Evolutionary conservation across 768 basidiomycete species (phyloP).

Genomic region (Udeniomyces megalosporus): DNA sequence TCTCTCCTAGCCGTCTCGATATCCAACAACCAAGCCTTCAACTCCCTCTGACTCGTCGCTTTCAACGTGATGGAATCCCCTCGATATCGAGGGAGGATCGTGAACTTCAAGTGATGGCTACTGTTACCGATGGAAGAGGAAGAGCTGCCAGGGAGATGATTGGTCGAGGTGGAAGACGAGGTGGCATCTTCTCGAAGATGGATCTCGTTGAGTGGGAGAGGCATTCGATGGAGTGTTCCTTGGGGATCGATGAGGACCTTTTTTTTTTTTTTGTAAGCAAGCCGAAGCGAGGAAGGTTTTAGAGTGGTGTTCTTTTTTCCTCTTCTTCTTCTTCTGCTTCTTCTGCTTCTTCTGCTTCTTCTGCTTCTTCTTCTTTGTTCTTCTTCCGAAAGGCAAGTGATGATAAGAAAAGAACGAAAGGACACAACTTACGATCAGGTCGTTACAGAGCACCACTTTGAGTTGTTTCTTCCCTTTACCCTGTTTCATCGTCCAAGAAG

Average conservation of each 20-base stretch:
- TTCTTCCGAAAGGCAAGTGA: no score
- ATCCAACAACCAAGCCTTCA: slow-evolving; percentile 1
- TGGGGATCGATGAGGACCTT: no score
- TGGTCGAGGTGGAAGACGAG: not conserved
- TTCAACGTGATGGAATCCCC: slow-evolving; percentile 1
- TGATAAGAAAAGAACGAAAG: not conserved
- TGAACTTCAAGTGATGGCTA: slow-evolving; percentile 1
- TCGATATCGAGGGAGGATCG: slow-evolving; percentile 5
- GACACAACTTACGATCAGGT: not conserved
- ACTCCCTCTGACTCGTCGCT: not conserved
- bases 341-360: no score
- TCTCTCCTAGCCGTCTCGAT: slow-evolving; percentile 9
- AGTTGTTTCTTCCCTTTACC: not conserved
- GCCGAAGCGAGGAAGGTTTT: not conserved
- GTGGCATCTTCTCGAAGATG: not conserved
- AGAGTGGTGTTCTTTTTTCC: no score
- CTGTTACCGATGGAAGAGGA: not conserved
- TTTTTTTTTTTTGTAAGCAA: no score
- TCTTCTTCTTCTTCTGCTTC: no score
- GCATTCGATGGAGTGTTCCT: slow-evolving; percentile 3
- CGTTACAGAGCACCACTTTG: not conserved
- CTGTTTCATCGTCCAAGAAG: no score
- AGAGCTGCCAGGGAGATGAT: not conserved
- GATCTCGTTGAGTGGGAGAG: slow-evolving; percentile 7
- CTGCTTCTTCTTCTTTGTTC: no score